Base-by-base conservation (phyloP, 106 monocot genomes). In the Dendrobium catenatum region DNA sequence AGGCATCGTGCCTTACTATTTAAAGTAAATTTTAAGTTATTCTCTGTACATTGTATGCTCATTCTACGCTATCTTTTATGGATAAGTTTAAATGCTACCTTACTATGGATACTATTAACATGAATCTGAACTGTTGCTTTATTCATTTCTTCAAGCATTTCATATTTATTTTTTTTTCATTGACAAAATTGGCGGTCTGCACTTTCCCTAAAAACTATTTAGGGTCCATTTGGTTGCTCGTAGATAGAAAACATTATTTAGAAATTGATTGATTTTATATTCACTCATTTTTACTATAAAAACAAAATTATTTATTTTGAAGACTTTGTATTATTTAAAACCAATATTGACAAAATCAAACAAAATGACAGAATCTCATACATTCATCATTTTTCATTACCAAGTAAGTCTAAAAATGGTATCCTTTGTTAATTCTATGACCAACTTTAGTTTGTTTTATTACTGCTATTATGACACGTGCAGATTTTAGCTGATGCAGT, bases 401-500 rank as follows among this genome's bases (percentile, higher is more conserved):
- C 61, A 61, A 61, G n/a, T 61, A 6, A 61, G 22, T n/a, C 19
- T 58, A 9, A 40, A 76, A 9, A 6, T 44, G n/a, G 0, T 49
- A 27, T 49, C 16, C 22, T 51, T 76, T 47, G 42, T 76, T 76
- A 76, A 20, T 76, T 48, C 26, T 22, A 16, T 76, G 76, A 11
- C 76, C 51, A 26, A 76, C 0, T 47, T 47, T 11, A 48, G 24
- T 76, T 74, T 70, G 37, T 51, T 51, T 43, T 29, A 20, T 81
- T 41, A 31, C 33, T 46, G 55, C 9, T 72, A 37, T 37, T 3
- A 37, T 37, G 74, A 19, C 81, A 7, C 18, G 56, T 54, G 42
- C 78, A 97, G 97, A 88, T 94, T 73, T 82, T 98, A 43, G 98
- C 98, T 42, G 98, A 98, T 66, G 77, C 87, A 27, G 86, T 98